Evolutionary conservation across 345 rosid genomes (phyloP), one percentile per base, ranked within the genome.

Genomic region (Cochlearia excelsa): DNA sequence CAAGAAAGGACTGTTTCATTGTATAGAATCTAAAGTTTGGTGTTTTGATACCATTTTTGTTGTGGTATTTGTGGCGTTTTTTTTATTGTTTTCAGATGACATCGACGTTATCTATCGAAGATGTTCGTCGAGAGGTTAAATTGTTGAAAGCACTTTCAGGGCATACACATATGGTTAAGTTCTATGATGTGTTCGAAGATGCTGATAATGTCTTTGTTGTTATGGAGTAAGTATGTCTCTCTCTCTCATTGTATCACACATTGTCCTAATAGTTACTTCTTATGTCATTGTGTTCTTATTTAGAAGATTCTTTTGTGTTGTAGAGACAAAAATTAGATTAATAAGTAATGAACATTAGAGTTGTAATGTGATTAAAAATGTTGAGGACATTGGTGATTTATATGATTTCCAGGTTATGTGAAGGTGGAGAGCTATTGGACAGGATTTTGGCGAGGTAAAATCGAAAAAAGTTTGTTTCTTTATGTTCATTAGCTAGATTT

Each of bases 391-490:
- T 49, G 5, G 5, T 38, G 31, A 26, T 34, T 34, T 30, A 50
- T 41, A 2, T 64, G 44, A 41, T 67, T 67, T 61, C 42, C 80
- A 94, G 99, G 74, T 79, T 94, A 79, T 94, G 99, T 41, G 92
- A 90, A 78, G 99, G 99, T 69, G 97, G 99, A 44, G 97, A 94
- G 75, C 74, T 87, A 9, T 74, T 94, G 56, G 99, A 94, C 59
- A 81, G 95, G 76, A 90, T 94, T 75, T 76, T 94, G 67, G 78
- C 93, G 2, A 84, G 96, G 99, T 87, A 83, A 42, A 39, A 10
- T 8, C 37, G 55, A 61, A 39, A 16, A 16, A 16, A 16, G 8
- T 37, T 6, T 61, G 5, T 26, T 11, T 8, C 43, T 11, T 62
- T 41, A 1, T 1, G 43, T 39, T 39, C 5, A 4, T n/a, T 26